Conservation (phyloP, 2,329 filamentous ascomycete species). For the Talaromyces sp. region DNA sequence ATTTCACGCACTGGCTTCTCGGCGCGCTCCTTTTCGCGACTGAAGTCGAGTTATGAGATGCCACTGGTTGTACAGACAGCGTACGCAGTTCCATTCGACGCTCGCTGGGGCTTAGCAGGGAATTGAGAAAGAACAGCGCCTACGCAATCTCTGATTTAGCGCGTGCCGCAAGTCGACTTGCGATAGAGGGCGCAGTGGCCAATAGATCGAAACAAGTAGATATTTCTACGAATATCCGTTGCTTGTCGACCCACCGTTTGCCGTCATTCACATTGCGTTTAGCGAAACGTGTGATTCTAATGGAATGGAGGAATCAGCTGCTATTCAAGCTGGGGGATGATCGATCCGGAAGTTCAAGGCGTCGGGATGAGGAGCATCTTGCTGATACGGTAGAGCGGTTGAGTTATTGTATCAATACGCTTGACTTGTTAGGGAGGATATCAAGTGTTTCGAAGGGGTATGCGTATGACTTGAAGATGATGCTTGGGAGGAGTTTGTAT, state of each 20-base stretch:
- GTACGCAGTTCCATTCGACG: background rate
- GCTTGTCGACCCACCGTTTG: background rate
- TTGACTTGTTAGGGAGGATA: background rate
- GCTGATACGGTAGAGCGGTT: background rate
- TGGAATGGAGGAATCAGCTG: background rate
- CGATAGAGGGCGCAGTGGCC: background rate
- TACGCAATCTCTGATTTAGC: background rate
- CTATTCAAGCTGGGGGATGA: background rate
- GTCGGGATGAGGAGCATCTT: background rate
- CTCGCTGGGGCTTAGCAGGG: background rate
- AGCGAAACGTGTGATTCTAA: background rate
- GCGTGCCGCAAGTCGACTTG: background rate
- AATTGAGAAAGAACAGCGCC: background rate
- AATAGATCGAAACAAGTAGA: background rate
- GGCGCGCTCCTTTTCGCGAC: background rate
- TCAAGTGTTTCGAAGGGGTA: background rate
- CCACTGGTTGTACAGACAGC: background rate
- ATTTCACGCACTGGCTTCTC: background rate
- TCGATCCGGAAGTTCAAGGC: background rate
- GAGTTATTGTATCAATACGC: background rate
- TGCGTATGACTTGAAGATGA: background rate
- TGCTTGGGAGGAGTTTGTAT: background rate
- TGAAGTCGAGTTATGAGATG: background rate
- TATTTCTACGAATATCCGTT: background rate
- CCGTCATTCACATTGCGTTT: background rate